phyloP scores from a whole-genome alignment of 176 grass and related monocot genomes.

The Carex littledalei region DNA sequence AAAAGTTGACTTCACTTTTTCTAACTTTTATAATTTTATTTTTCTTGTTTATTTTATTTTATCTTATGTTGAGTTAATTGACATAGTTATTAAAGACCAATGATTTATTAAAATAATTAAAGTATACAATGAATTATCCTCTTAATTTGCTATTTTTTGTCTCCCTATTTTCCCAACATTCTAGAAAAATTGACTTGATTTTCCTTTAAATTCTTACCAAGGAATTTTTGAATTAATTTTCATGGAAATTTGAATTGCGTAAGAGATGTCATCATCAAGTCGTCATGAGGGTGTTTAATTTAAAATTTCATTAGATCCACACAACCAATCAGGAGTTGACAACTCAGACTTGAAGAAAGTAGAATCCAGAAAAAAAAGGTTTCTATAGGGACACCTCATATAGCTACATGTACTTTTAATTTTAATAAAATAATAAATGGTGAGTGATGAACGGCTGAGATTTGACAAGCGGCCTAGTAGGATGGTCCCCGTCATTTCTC shows the following conservation, averaged over 20 bases:
- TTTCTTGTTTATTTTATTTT: neutral
- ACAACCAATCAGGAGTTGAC: neutral
- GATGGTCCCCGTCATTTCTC: constrained; percentile 6
- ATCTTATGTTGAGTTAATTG: neutral
- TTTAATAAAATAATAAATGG: neutral
- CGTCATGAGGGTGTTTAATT: neutral
- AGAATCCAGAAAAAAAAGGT: neutral
- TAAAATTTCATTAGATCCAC: neutral
- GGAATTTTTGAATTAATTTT: neutral
- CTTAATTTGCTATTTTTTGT: neutral
- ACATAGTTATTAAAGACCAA: neutral
- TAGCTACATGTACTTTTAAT: neutral
- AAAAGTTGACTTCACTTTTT: neutral
- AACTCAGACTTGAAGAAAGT: neutral
- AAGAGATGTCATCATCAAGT: neutral
- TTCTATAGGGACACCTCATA: neutral
- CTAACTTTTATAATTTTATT: neutral
- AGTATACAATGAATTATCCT: neutral
- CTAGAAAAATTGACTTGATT: neutral
- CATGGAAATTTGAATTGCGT: neutral
- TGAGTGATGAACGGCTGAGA: neutral
- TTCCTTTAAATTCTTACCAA: neutral
- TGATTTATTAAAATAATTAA: neutral
- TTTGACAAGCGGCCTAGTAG: neutral
- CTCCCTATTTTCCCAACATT: neutral